Evolutionary conservation across 2,329 filamentous ascomycete species (phyloP), one percentile per base, ranked within the genome.

Genomic region (Penicillium sp.): DNA sequence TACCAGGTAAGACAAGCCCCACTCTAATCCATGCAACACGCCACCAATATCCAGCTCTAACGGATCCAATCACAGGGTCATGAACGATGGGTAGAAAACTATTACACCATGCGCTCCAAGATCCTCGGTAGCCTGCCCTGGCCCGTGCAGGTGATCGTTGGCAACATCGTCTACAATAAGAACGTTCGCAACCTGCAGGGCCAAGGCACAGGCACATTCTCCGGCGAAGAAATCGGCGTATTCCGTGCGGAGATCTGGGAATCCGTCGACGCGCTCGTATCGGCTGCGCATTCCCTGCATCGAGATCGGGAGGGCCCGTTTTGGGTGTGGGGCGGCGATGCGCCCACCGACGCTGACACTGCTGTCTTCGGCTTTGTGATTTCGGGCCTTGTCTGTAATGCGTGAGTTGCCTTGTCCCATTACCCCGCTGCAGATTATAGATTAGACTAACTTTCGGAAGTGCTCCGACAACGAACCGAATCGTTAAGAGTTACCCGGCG

Each of bases 11-110:
- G 66, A n/a, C 63, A 13, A 26, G 23, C 9, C 7, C 18, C 9
- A 26, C 20, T 18, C 23, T 30, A 9, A 34, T 9, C 9, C n/a
- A 18, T 3, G 2, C 17, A 23, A 15, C 42, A 1, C 37, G 26
- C 12, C 20, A 49, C 4, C 26, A 8, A 3, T n/a, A 10, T n/a
- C n/a, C 20, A 24, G 13, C 12, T 23, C 21, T 21, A 30, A 37
- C 17, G 7, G 2, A 10, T 46, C 12, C 15, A 15, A 32, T 29
- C 3, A 29, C 47, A 80, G 75, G 65, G 56, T 1, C 72, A 75
- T 33, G 84, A 87, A 68, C 73, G 77, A 54, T 87, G 84, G 84
- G 64, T 77, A 2, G 71, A 82, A 49, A 85, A 87, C 63, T 86
- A 82, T 70, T 77, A 82, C 52, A 66, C 70, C 12, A 85, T 85